Evolutionary conservation across 2,329 filamentous ascomycete species (phyloP).

Genomic region (Cladophialophora carrionii): DNA sequence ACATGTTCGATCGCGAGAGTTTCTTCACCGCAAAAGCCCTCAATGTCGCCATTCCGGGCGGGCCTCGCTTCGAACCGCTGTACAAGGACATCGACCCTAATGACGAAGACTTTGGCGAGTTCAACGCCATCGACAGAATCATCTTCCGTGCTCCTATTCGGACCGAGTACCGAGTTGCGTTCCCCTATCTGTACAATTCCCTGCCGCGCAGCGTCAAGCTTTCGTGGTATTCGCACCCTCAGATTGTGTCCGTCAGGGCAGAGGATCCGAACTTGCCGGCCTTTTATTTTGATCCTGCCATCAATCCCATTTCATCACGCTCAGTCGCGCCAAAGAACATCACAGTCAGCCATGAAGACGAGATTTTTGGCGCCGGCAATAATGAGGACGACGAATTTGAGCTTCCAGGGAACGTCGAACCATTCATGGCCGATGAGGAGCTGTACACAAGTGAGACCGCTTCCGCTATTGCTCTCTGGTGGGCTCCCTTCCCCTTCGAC

Average conservation of each 20-base stretch:
- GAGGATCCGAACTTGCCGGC: constrained; percentile 89
- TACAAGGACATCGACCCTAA: constrained; percentile 99
- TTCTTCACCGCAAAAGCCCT: constrained; percentile 95
- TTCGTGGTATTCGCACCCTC: constrained; percentile 91
- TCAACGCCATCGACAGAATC: constrained; percentile 98
- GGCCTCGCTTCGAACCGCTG: constrained; percentile 91
- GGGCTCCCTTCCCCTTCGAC: constrained; percentile 96
- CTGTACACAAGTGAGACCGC: constrained; percentile 87
- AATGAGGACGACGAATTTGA: constrained; percentile 85
- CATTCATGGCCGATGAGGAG: constrained; percentile 87
- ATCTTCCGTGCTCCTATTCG: constrained; percentile 95
- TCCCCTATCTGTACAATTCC: constrained; percentile 94
- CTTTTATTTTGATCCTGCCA: constrained; percentile 96
- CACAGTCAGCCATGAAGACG: constrained; percentile 88
- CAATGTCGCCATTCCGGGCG: constrained; percentile 96
- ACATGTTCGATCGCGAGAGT: constrained; percentile 93
- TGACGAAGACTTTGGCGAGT: constrained; percentile 98
- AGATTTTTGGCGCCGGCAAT: constrained; percentile 81
- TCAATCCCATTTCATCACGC: constrained; percentile 95
- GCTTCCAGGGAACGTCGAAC: constrained; percentile 76
- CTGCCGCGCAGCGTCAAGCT: constrained; percentile 91
- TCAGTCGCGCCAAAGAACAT: constrained; percentile 93
- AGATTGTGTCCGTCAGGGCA: constrained; percentile 84
- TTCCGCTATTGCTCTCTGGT: constrained; percentile 92
- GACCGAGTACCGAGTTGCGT: constrained; percentile 93